A percentile compares a stretch with the other conserved stretches of the same genome.
phyloP scores from a whole-genome alignment of 345 rosid species.

The Arabidopsis suecica region DNA sequence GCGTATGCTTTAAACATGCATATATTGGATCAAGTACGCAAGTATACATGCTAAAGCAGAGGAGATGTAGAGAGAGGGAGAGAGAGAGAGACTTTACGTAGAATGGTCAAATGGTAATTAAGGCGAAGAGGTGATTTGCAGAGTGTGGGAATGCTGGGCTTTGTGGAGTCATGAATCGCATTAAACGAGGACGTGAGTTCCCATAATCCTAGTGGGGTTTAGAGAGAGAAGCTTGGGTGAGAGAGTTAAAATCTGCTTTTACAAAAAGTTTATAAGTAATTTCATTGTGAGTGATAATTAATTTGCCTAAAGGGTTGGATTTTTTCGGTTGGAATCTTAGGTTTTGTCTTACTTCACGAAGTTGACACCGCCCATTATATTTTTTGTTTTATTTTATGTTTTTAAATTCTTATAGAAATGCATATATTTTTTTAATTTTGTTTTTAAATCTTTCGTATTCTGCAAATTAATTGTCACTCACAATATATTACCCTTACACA shows the following conservation, averaged over 20 bases:
- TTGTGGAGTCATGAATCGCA: constrained; percentile 83
- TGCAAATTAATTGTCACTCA: no score
- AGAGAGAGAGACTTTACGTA: constrained; percentile 49
- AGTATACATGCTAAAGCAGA: constrained; percentile 32
- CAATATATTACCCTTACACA: no score
- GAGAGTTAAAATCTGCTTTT: constrained; percentile 11
- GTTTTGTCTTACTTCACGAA: constrained; percentile 53
- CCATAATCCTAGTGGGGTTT: constrained; percentile 70
- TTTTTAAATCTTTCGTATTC: no score
- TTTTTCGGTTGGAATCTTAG: constrained; percentile 68
- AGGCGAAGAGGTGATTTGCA: constrained; percentile 62
- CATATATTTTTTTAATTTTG: no score
- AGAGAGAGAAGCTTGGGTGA: constrained; percentile 40
- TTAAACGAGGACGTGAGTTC: constrained; percentile 95
- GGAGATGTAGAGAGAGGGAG: neutral
- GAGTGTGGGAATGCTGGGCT: constrained; percentile 99
- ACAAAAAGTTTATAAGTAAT: neutral
- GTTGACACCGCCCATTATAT: constrained; percentile 33
- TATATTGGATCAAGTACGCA: constrained; percentile 24
- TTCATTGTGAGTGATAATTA: constrained; percentile 18
- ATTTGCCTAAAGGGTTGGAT: constrained; percentile 47
- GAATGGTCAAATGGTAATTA: constrained; percentile 55
- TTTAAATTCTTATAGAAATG: no score
- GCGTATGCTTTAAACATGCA: constrained; percentile 22
- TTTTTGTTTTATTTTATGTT: neutral